Evolutionary conservation across 1,139 yeast genomes (phyloP).

Genomic region (Pichia sp.): DNA sequence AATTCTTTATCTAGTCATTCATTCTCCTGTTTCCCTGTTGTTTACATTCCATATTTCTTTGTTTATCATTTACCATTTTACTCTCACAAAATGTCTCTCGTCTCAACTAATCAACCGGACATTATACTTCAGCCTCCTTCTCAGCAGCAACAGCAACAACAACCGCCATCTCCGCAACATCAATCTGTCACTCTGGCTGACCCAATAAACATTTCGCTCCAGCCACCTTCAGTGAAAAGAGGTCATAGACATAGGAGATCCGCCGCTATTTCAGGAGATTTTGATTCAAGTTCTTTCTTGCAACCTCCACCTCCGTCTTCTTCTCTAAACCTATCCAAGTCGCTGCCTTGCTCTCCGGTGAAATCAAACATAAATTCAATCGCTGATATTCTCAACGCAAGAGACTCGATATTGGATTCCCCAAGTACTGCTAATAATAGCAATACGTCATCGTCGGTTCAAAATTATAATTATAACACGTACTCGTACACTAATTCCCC

Average conservation of each 20-base stretch:
- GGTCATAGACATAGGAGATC: constrained; percentile 68
- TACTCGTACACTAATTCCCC: background rate
- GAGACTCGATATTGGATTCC: background rate
- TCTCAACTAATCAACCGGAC: background rate
- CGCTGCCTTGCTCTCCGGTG: constrained; percentile 16
- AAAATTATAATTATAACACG: background rate
- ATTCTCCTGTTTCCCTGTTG: too few species aligned
- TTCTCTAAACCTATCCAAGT: constrained; percentile 7
- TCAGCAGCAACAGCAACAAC: background rate
- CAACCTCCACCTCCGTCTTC: constrained; percentile 8
- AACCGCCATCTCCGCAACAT: background rate
- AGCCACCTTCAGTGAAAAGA: constrained; percentile 32
- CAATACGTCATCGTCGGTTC: too few species aligned
- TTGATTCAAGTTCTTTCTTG: constrained; percentile 39
- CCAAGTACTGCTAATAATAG: background rate
- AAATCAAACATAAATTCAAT: background rate
- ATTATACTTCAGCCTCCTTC: background rate
- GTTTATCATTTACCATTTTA: too few species aligned
- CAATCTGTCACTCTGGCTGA: constrained; percentile 9
- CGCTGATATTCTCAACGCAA: background rate
- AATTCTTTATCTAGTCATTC: too few species aligned
- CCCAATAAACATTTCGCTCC: constrained; percentile 14
- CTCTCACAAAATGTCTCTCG: too few species aligned
- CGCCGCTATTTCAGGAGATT: constrained; percentile 74
- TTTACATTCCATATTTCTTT: too few species aligned